Evolutionary conservation across 441 rosid genomes (phyloP).

Genomic region (Syzygium malaccense): DNA sequence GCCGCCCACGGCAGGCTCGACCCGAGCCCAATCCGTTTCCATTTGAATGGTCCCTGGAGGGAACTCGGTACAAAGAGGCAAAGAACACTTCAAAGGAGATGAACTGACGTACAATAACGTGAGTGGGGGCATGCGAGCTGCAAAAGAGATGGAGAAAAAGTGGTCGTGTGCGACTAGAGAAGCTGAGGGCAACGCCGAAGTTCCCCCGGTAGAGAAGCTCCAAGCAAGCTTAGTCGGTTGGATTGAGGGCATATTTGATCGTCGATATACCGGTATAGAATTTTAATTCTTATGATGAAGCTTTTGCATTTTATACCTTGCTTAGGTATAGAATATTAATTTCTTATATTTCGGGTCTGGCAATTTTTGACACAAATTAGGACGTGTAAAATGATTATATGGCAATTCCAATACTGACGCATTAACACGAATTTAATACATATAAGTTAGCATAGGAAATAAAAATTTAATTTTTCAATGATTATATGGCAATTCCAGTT

Average conservation of each 20-base stretch:
- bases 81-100: not conserved
- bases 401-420: not conserved
- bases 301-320: no score
- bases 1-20: not conserved
- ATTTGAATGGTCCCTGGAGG: not conserved
- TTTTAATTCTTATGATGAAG: not conserved
- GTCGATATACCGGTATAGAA: not conserved
- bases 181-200: not conserved
- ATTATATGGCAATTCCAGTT: not conserved
- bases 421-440: not conserved
- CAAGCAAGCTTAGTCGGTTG: not conserved
- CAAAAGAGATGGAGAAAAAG: not conserved
- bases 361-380: not conserved
- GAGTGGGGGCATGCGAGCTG: not conserved
- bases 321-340: no score
- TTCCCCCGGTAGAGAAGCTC: not conserved
- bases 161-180: not conserved
- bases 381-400: not conserved
- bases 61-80: not conserved
- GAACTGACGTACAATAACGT: not conserved
- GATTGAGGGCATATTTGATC: not conserved
- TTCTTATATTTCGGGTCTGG: not conserved
- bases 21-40: not conserved
- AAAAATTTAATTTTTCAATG: not conserved
- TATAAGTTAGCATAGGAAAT: not conserved